Evolutionary conservation across 2,329 filamentous ascomycete genomes (phyloP).

Genomic region (Pseudogymnoascus sp.): DNA sequence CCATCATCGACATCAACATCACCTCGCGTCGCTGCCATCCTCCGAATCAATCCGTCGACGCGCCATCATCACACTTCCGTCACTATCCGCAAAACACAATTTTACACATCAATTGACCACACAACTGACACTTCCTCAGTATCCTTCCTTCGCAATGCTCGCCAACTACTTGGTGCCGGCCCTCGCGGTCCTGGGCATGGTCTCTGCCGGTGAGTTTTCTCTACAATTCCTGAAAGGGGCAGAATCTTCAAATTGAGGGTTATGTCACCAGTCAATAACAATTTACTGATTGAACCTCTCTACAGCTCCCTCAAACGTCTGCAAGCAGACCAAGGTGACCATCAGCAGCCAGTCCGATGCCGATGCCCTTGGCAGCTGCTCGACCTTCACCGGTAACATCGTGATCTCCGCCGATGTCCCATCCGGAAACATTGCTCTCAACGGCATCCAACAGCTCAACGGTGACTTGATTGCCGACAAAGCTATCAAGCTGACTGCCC

Average conservation of each 20-base stretch:
- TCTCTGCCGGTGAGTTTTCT: conserved; percentile 28
- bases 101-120: conserved; percentile 4
- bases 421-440: conserved; percentile 42
- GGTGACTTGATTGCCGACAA: conserved; percentile 52
- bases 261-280: not conserved
- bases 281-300: not conserved
- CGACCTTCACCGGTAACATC: conserved; percentile 26
- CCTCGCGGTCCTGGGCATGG: conserved; percentile 36
- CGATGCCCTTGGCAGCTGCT: conserved; percentile 20
- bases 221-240: not conserved
- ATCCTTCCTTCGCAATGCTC: conserved; percentile 35
- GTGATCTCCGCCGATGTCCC: conserved; percentile 26
- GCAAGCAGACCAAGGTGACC: conserved; percentile 25
- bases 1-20: not conserved
- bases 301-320: conserved; percentile 13
- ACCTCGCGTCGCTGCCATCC: not conserved
- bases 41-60: not conserved
- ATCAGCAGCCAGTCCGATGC: conserved; percentile 26
- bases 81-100: not conserved
- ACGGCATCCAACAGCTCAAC: conserved; percentile 47
- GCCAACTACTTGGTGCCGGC: conserved; percentile 38
- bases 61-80: conserved; percentile 6
- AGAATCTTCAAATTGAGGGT: not conserved
- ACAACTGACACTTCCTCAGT: conserved; percentile 17
- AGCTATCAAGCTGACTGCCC: conserved; percentile 43